These are phyloP conservation scores for Suillus luteus DNA, from an alignment of 768 basidiomycete species.

Conservation along the genomic window DNA sequence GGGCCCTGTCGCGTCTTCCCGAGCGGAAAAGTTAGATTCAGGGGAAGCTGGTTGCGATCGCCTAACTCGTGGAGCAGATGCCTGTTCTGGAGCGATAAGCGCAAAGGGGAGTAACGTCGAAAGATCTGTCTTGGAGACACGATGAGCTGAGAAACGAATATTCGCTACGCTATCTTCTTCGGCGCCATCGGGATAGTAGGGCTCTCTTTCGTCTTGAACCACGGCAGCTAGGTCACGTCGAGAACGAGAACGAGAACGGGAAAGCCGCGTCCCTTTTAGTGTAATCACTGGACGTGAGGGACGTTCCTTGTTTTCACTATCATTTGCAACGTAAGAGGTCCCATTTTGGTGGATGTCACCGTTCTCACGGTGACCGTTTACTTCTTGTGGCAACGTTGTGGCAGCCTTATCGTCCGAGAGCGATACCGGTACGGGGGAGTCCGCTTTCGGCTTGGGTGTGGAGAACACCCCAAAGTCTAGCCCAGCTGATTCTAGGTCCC, in stretches of 20 bases:
- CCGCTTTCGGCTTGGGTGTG: slow-evolving; percentile 35
- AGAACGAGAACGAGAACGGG: slow-evolving; percentile 73
- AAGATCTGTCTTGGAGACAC: slow-evolving; percentile 63
- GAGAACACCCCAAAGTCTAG: slow-evolving; percentile 81
- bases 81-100: slow-evolving; percentile 71
- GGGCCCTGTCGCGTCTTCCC: slow-evolving; percentile 22
- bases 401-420: slow-evolving; percentile 12
- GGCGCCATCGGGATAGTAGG: slow-evolving; percentile 53
- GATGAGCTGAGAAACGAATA: slow-evolving; percentile 73
- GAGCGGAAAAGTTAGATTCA: slow-evolving; percentile 24
- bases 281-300: slow-evolving; percentile 76
- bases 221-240: slow-evolving; percentile 66
- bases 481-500: slow-evolving; percentile 62
- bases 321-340: slow-evolving; percentile 29
- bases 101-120: slow-evolving; percentile 72
- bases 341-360: slow-evolving; percentile 30
- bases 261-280: slow-evolving; percentile 46
- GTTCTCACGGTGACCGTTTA: slow-evolving; percentile 31
- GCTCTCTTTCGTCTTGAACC: slow-evolving; percentile 59
- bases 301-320: slow-evolving; percentile 53
- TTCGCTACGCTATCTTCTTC: slow-evolving; percentile 75
- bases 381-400: slow-evolving; percentile 21
- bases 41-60: slow-evolving; percentile 17
- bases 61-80: slow-evolving; percentile 38
- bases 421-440: slow-evolving; percentile 2